Conservation (phyloP, 768 basidiomycete species). For the Phaeotremella skinneri region DNA sequence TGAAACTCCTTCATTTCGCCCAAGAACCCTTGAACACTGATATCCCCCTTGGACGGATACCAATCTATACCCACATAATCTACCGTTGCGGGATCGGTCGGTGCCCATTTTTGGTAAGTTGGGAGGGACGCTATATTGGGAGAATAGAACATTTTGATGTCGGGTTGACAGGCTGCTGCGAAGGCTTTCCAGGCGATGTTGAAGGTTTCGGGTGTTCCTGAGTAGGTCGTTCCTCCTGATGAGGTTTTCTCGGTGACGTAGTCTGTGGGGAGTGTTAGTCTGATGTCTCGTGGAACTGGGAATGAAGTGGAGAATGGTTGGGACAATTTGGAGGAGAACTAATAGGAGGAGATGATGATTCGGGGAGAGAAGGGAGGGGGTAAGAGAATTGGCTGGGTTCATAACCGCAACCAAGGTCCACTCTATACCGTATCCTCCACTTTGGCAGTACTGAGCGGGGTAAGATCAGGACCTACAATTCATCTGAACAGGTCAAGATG, state of each 20-base stretch:
- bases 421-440: too few relatives aligned
- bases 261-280: too few relatives aligned
- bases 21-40: neutral
- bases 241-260: neutral
- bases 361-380: neutral
- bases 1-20: neutral
- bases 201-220: neutral
- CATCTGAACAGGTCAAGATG: neutral
- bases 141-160: constrained; percentile 4
- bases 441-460: too few relatives aligned
- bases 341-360: neutral
- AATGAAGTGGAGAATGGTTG: too few relatives aligned
- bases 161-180: neutral
- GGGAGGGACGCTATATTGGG: neutral
- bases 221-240: neutral
- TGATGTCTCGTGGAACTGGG: too few relatives aligned
- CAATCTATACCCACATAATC: constrained; percentile 2
- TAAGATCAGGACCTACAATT: neutral
- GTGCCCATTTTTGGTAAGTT: neutral
- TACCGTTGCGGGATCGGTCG: neutral
- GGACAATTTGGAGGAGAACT: neutral
- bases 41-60: neutral
- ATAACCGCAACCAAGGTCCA: too few relatives aligned
- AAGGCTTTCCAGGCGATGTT: neutral
- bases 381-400: too few relatives aligned